Conservation (phyloP, 306 rosid species). For the Prunus mira region DNA sequence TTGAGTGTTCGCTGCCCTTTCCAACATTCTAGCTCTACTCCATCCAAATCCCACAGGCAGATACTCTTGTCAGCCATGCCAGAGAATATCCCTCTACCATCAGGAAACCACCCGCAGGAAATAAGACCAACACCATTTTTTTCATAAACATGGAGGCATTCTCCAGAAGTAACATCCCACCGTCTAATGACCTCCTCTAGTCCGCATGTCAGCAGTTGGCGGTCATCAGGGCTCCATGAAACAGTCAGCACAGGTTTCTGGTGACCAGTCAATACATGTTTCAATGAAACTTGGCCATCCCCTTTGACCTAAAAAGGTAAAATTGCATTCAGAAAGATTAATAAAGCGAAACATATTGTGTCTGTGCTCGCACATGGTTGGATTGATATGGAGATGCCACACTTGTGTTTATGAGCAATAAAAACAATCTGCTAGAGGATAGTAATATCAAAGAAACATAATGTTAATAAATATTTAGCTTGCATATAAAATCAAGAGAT, state of each 20-base stretch:
- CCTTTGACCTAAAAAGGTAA: slow-evolving; percentile 39
- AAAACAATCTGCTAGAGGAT: too few species aligned
- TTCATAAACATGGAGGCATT: slow-evolving; percentile 55
- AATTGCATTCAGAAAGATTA: neutral
- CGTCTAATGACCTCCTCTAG: slow-evolving; percentile 59
- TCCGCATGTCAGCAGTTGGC: slow-evolving; percentile 65
- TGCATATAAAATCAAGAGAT: too few species aligned
- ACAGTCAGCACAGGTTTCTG: slow-evolving; percentile 53
- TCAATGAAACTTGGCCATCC: slow-evolving; percentile 37
- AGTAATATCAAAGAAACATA: too few species aligned
- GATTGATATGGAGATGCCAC: too few species aligned
- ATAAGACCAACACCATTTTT: slow-evolving; percentile 45
- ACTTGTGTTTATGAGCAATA: too few species aligned
- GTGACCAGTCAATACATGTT: slow-evolving; percentile 62
- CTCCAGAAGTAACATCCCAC: slow-evolving; percentile 62
- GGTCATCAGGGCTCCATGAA: slow-evolving; percentile 69
- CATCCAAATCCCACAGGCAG: slow-evolving; percentile 64
- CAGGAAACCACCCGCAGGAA: slow-evolving; percentile 65
- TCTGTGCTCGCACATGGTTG: too few species aligned
- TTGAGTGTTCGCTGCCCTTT: slow-evolving; percentile 50
- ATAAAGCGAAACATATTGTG: too few species aligned
- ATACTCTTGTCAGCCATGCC: slow-evolving; percentile 61
- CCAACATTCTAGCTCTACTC: slow-evolving; percentile 63
- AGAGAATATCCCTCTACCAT: slow-evolving; percentile 54
- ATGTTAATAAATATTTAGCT: too few species aligned